Conservation (phyloP, 306 rosid species). For the Glycine soja region DNA sequence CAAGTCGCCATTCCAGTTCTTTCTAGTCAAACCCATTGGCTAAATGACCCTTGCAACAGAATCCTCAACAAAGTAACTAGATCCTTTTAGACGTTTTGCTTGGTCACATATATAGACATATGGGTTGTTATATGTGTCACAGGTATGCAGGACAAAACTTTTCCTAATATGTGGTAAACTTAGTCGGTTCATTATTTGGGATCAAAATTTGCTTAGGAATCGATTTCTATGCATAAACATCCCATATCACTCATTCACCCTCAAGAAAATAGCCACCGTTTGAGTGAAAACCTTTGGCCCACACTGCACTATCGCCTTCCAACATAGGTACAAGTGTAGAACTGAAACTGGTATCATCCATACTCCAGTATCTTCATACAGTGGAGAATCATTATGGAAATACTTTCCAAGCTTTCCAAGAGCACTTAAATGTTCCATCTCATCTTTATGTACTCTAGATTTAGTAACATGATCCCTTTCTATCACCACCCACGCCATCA, state of each 20-base stretch:
- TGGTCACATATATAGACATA: neutral
- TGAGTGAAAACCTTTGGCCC: constrained; percentile 66
- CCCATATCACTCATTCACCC: constrained; percentile 67
- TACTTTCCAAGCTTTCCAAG: no score
- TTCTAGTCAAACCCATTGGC: neutral
- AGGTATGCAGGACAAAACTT: neutral
- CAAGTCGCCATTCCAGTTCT: neutral
- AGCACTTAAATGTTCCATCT: no score
- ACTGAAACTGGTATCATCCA: constrained; percentile 66
- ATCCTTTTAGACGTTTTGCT: neutral
- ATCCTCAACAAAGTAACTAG: neutral
- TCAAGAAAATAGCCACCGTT: constrained; percentile 75
- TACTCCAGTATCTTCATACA: no score
- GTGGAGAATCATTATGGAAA: no score
- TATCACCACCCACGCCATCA: no score
- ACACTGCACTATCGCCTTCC: constrained; percentile 72
- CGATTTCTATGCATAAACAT: constrained; percentile 41
- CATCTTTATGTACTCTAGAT: no score
- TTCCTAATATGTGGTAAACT: neutral
- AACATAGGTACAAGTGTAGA: constrained; percentile 66
- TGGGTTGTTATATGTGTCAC: neutral
- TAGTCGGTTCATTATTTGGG: neutral
- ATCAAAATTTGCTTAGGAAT: neutral
- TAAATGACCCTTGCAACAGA: neutral
- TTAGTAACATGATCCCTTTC: no score